Evolutionary conservation across 306 rosid genomes (phyloP), one percentile per base, ranked within the genome.

Genomic region (Prinsepia uniflora): DNA sequence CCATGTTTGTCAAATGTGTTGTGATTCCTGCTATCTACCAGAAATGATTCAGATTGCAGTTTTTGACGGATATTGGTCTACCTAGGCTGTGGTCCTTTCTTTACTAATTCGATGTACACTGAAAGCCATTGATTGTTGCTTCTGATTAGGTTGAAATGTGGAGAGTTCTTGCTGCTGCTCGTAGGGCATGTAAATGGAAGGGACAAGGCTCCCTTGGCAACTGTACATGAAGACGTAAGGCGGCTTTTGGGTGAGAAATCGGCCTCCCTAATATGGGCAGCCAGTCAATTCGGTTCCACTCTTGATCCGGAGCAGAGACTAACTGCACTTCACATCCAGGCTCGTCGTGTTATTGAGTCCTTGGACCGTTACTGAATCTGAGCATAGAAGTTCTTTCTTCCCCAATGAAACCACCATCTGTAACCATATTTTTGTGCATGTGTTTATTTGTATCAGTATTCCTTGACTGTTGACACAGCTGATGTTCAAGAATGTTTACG

Each of bases 201-300:
- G 70, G 97, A 87, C 67, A 46, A 68, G 71, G 80, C 96, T 47
- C 96, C 98, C 8, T 67, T 94, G 79, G 94, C 96, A 62, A 81
- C 87, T 65, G 79, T 94, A 84, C 92, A 90, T 17, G 97, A 91
- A 65, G 96, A 94, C 73, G 79, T 88, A 54, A 86, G 95, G 82
- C 86, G 84, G 71, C 91, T 90, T 65, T 82, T 90, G 9, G 98
- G 98, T 20, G 98, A 90, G 86, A 94, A 84, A 81, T 89, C 95
- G 47, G 97, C 96, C 71, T 94, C 97, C 65, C 84, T 94, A 86
- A 94, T 94, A 77, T 94, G 98, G 98, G 98, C 97, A 60, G 97
- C 97, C 20, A 90, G 96, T 84, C 97, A 90, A 72, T 94, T 89
- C 61, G 98, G 89, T 30, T 89, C 98, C 1, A 90, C 95, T 10